Percentiles rank a stretch among this genome's conserved stretches.
These are phyloP conservation scores for Cytospora paraplurivora DNA, from an alignment of 2,329 filamentous ascomycete species.

Conservation along the genomic window DNA sequence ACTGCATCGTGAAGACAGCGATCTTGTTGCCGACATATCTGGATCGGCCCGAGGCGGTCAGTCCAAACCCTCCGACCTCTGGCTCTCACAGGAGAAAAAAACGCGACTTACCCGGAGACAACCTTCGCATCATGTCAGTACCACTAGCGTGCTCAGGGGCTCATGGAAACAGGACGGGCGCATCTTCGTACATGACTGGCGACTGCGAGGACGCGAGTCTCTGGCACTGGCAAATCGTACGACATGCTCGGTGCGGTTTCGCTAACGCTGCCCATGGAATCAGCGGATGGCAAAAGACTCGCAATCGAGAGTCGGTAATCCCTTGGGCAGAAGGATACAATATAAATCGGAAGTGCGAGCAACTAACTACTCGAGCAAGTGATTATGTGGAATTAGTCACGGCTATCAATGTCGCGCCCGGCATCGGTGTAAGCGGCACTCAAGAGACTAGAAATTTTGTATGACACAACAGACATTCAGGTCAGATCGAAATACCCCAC, in stretches of 20 bases:
- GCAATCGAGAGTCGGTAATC: background rate
- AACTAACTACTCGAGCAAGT: background rate
- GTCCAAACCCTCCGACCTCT: background rate
- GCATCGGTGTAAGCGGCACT: slow-evolving; percentile 9
- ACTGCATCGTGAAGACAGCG: slow-evolving; percentile 91
- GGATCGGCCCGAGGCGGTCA: slow-evolving; percentile 29
- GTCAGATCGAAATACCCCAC: slow-evolving; percentile 9
- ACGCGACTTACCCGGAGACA: slow-evolving; percentile 44
- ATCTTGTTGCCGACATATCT: slow-evolving; percentile 99
- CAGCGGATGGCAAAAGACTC: background rate
- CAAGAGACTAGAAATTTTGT: slow-evolving; percentile 19
- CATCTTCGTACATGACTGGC: slow-evolving; percentile 83
- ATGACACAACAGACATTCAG: slow-evolving; percentile 21
- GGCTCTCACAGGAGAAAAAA: background rate
- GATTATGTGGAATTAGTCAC: background rate
- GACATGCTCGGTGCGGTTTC: slow-evolving; percentile 37
- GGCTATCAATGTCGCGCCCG: slow-evolving; percentile 7
- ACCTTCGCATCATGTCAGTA: slow-evolving; percentile 39
- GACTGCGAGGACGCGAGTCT: slow-evolving; percentile 76
- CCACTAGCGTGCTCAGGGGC: slow-evolving; percentile 30
- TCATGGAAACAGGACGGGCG: slow-evolving; percentile 26
- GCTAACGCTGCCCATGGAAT: slow-evolving; percentile 10
- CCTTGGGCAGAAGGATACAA: background rate
- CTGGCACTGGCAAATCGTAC: slow-evolving; percentile 50
- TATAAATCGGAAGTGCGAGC: background rate